Base-by-base conservation (phyloP, 192 early-diverging fungal genomes). In the Backusella tuberculispora region DNA sequence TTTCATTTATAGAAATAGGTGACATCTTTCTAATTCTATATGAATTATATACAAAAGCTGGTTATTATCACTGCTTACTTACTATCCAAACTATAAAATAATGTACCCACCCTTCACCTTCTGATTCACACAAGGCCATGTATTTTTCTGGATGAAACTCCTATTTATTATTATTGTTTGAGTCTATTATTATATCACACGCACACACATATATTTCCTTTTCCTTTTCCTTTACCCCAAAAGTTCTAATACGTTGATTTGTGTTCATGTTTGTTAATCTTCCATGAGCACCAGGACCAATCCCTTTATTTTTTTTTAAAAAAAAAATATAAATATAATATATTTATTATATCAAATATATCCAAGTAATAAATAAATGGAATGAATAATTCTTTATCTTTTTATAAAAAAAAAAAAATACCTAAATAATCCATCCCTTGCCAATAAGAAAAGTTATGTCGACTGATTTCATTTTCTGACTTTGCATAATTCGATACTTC, bases 201-300 rank as follows among this genome's bases (percentile, higher is more conserved):
- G 19, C 37, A n/a, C 2, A 43, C 29, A 34, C 29, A 37, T 21
- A 15, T 1, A 48, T n/a, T 24, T 29, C 17, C 48, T 43, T 34
- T 34, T 19, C 26, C 26, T 42, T 63, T 34, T 34, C 29, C 75
- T 81, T 66, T 81, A 85, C 86, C 56, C 79, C 85, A 69, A 80
- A 85, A 0, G 84, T 88, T 14, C 87, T 75, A n/a, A 80, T 15
- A 21, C 75, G 48, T 21, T 71, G 21, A 17, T 74, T 66, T 38
- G 47, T 73, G 8, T 13, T 42, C 10, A 74, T 69, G 42, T 83
- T 75, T 12, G 63, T 78, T 41, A 88, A 19, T 37, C 87, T 78
- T 4, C 87, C 87, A 75, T 88, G 87, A 21, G 87, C 85, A 10
- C 87, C 87, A 42, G 87, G 87, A 4, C 87, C 87, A 41, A 88